Percentiles rank a stretch among this genome's conserved stretches.
Evolutionary conservation across 345 rosid genomes (phyloP).

Genomic region (Populus ilicifolia): DNA sequence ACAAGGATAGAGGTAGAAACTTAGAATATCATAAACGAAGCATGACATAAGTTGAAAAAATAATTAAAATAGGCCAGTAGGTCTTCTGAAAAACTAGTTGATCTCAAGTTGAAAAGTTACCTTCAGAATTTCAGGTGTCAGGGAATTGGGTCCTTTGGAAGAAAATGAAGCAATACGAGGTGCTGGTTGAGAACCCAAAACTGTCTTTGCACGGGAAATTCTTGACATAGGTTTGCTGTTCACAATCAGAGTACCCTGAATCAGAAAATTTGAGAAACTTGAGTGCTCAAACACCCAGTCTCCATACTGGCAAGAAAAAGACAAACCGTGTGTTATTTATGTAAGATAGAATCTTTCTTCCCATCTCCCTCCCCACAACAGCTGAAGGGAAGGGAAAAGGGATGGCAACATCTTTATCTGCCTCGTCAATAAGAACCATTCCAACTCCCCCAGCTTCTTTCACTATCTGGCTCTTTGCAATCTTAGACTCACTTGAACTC

Average conservation of each 20-base stretch:
- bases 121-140: constrained; percentile 55
- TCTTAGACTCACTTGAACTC: constrained; percentile 48
- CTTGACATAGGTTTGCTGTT: constrained; percentile 40
- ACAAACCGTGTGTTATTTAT: constrained; percentile 41
- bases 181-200: constrained; percentile 43
- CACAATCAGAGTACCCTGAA: background rate
- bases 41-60: background rate
- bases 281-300: background rate
- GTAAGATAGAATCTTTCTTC: constrained; percentile 42
- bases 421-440: constrained; percentile 50
- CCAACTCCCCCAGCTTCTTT: constrained; percentile 60
- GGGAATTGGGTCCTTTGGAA: constrained; percentile 51
- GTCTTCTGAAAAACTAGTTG: background rate
- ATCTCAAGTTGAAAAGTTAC: constrained; percentile 16
- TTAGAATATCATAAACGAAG: background rate
- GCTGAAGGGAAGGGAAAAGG: constrained; percentile 56
- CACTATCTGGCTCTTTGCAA: constrained; percentile 44
- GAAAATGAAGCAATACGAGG: constrained; percentile 51
- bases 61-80: background rate
- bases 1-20: background rate
- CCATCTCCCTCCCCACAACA: constrained; percentile 39
- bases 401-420: constrained; percentile 44
- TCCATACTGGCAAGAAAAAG: constrained; percentile 5
- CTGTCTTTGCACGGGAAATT: constrained; percentile 43
- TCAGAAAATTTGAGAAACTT: constrained; percentile 19